Conservation (phyloP, 768 basidiomycete genomes). For the Holtermannia corniformis region DNA sequence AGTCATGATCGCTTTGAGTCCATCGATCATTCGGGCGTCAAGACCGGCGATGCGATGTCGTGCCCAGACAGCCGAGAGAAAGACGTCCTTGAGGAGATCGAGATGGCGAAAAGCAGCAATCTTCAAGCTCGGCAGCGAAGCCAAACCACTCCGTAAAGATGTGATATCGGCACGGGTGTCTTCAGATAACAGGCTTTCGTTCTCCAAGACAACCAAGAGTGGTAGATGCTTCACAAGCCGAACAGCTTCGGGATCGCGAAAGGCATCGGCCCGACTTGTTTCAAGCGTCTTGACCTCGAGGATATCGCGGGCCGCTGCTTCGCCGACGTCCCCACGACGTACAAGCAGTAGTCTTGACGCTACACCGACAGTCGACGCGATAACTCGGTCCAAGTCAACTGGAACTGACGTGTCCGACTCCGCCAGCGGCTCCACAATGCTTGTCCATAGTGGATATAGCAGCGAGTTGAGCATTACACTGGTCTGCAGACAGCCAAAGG, state of each 20-base stretch:
- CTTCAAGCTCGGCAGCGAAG: slow-evolving; percentile 29
- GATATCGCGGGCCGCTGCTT: slow-evolving; percentile 14
- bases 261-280: slow-evolving; percentile 16
- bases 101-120: slow-evolving; percentile 34
- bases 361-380: slow-evolving; percentile 15
- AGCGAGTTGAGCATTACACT: slow-evolving; percentile 11
- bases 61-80: slow-evolving; percentile 29
- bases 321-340: slow-evolving; percentile 14
- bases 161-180: slow-evolving; percentile 6
- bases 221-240: slow-evolving; percentile 30
- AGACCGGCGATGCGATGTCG: slow-evolving; percentile 11
- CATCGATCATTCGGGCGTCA: slow-evolving; percentile 34
- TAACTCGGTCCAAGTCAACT: not conserved
- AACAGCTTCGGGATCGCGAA: slow-evolving; percentile 13
- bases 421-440: not conserved
- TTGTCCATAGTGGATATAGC: slow-evolving; percentile 20
- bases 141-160: slow-evolving; percentile 12
- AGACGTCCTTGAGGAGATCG: slow-evolving; percentile 32
- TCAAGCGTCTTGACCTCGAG: slow-evolving; percentile 2
- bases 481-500: slow-evolving; percentile 13
- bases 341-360: slow-evolving; percentile 20
- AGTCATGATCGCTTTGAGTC: slow-evolving; percentile 33
- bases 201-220: slow-evolving; percentile 22
- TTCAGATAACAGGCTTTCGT: slow-evolving; percentile 2
- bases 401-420: too few relatives aligned